phyloP scores from a whole-genome alignment of 129 eudicot genomes.

The Glebionis coronaria region DNA sequence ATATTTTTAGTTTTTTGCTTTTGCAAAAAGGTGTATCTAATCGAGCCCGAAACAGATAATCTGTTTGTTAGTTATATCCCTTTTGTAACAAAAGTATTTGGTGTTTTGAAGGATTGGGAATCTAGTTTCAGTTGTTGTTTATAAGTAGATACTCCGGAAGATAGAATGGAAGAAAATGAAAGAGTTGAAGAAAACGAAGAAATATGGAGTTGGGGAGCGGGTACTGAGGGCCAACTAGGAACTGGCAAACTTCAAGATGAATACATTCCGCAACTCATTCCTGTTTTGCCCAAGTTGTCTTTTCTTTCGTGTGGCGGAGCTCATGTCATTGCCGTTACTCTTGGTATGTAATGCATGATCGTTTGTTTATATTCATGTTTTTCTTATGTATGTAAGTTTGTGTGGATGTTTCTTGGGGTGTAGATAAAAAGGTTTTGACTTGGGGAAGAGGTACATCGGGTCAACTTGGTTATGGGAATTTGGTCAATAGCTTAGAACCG shows the following conservation, averaged over 20 bases:
- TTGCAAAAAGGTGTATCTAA: neutral
- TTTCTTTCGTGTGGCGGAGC: slow-evolving; percentile 88
- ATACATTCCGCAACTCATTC: slow-evolving; percentile 58
- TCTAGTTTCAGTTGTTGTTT: neutral
- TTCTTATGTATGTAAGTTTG: neutral
- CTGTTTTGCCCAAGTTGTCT: slow-evolving; percentile 41
- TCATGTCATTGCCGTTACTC: slow-evolving; percentile 76
- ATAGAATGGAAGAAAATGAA: slow-evolving; percentile 29
- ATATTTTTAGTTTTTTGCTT: neutral
- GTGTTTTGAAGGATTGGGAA: neutral
- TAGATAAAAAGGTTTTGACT: slow-evolving; percentile 71
- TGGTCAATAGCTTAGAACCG: slow-evolving; percentile 47
- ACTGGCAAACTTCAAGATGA: slow-evolving; percentile 63
- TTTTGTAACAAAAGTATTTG: neutral
- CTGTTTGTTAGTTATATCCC: too few species aligned
- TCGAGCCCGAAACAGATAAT: too few species aligned
- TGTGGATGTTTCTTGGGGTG: slow-evolving; percentile 4
- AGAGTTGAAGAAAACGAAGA: slow-evolving; percentile 25
- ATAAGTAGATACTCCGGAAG: neutral
- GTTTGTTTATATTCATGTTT: neutral
- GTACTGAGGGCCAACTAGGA: slow-evolving; percentile 90
- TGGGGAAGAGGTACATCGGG: slow-evolving; percentile 96
- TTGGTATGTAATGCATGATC: slow-evolving; percentile 33
- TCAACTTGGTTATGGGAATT: slow-evolving; percentile 88
- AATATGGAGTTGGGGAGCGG: slow-evolving; percentile 98